Evolutionary conservation across 108 stramenopile species (phyloP).

Genomic region (Poteriospumella lacustris): DNA sequence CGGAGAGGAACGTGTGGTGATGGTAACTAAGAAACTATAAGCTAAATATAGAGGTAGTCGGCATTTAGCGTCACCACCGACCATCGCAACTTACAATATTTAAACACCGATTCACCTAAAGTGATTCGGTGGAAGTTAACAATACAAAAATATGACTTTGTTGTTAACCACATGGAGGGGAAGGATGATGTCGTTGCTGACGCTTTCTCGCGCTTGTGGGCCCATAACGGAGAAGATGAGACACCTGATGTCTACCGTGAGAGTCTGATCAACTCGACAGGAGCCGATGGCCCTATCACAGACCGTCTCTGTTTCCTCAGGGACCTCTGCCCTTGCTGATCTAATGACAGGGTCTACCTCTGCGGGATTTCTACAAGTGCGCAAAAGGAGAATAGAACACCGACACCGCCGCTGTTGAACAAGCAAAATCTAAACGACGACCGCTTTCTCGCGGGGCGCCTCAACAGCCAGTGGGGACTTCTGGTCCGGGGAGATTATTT

Average conservation of each 20-base stretch:
- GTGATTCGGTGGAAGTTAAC: neutral
- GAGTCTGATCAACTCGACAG: neutral
- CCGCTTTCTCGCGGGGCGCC: too few species aligned
- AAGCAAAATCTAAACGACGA: too few species aligned
- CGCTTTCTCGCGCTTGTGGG: neutral
- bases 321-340: neutral
- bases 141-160: neutral
- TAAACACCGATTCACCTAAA: neutral
- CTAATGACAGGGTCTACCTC: neutral
- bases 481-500: too few species aligned
- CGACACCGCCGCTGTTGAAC: too few species aligned
- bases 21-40: too few species aligned
- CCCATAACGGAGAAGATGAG: too few species aligned
- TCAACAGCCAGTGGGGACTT: too few species aligned
- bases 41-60: too few species aligned
- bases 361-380: neutral
- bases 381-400: too few species aligned
- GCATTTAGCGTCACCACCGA: neutral
- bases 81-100: neutral
- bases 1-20: too few species aligned
- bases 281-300: neutral
- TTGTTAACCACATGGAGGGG: neutral
- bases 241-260: neutral
- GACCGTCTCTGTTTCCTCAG: neutral
- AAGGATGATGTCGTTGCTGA: neutral